Percentiles rank a stretch among this genome's conserved stretches.
phyloP scores from a whole-genome alignment of 2,329 filamentous ascomycete genomes.

The Exophiala spinifera region DNA sequence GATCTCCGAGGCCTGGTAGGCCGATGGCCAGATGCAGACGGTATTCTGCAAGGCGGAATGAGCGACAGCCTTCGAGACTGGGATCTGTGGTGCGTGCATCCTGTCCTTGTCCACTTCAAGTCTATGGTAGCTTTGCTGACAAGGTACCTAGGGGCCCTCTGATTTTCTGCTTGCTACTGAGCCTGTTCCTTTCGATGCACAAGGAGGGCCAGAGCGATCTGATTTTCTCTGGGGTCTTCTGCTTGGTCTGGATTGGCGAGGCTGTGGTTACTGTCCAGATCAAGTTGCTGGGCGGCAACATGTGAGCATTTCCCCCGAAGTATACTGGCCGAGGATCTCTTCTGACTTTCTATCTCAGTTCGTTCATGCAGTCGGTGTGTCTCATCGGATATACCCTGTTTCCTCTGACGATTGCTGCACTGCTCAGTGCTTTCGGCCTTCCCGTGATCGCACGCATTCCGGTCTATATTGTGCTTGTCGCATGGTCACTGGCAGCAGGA shows the following conservation, averaged over 20 bases:
- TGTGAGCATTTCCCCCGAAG: conserved; percentile 60
- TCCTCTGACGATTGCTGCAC: conserved; percentile 86
- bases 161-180: conserved; percentile 87
- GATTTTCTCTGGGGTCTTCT: conserved; percentile 95
- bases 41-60: conserved; percentile 68
- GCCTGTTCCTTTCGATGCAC: conserved; percentile 79
- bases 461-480: conserved; percentile 81
- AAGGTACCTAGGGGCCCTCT: conserved; percentile 67
- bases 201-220: conserved; percentile 75
- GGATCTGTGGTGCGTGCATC: conserved; percentile 72
- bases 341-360: conserved; percentile 53
- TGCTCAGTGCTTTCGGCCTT: conserved; percentile 79
- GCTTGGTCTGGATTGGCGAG: conserved; percentile 94
- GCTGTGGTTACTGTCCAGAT: conserved; percentile 97
- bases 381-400: conserved; percentile 99
- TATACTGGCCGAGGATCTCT: background rate
- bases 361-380: conserved; percentile 95
- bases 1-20: conserved; percentile 56
- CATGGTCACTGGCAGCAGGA: conserved; percentile 91
- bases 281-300: conserved; percentile 91
- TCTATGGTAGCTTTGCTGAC: background rate
- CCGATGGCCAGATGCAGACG: conserved; percentile 66
- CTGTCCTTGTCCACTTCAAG: background rate
- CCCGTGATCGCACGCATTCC: conserved; percentile 81
- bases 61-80: conserved; percentile 88